A percentile compares a stretch with the other conserved stretches of the same genome.
Conservation (phyloP, 139 green algal genomes). For the Pleodorina starrii region DNA sequence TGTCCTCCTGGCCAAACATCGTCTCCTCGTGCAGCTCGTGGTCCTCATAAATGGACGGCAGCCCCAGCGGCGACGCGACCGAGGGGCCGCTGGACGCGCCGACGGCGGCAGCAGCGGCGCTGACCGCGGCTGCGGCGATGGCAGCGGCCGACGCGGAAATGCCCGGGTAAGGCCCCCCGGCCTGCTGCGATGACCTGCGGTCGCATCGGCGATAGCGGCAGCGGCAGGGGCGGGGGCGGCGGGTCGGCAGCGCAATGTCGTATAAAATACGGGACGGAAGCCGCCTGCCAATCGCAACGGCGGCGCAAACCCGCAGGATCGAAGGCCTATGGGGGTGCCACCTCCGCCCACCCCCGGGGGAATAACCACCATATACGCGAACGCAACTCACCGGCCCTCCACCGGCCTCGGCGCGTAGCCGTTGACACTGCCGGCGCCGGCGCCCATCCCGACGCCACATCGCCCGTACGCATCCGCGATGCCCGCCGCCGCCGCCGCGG, state of each 20-base stretch:
- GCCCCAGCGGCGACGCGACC: neutral
- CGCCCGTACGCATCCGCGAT: neutral
- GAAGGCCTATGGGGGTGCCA: too few species aligned
- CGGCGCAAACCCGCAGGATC: too few species aligned
- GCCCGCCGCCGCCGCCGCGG: too few species aligned
- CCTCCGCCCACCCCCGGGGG: too few species aligned
- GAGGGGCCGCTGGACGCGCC: neutral
- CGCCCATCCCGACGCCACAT: neutral
- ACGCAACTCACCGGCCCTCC: neutral
- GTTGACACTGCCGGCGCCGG: neutral
- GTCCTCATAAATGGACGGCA: constrained; percentile 40
- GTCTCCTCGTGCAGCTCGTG: constrained; percentile 40
- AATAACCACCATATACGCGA: too few species aligned
- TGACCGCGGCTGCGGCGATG: constrained; percentile 22
- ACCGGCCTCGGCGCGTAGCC: neutral
- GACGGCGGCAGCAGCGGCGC: constrained; percentile 6
- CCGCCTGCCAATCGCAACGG: too few species aligned
- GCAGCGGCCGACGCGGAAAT: neutral
- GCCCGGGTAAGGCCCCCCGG: neutral
- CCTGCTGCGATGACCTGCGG: neutral
- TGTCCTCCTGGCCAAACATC: constrained; percentile 34
- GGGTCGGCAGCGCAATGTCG: too few species aligned
- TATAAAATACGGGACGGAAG: too few species aligned
- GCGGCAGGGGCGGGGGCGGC: too few species aligned
- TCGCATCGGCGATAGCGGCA: neutral